Evolutionary conservation across 2,329 filamentous ascomycete genomes (phyloP), one percentile per base, ranked within the genome.

Genomic region (Helminthosporium solani): DNA sequence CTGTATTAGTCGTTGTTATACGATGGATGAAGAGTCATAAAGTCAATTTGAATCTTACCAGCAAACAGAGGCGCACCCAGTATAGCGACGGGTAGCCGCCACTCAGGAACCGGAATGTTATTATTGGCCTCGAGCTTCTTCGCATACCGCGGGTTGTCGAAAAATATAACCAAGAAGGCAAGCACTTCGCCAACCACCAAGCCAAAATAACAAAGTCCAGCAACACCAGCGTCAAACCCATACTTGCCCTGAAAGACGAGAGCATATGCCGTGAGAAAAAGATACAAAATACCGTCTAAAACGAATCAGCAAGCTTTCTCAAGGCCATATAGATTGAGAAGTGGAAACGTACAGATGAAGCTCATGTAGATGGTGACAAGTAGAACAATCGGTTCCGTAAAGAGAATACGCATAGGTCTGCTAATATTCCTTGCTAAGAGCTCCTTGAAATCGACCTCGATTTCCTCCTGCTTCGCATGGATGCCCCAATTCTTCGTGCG

Each of bases 241-340:
- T 95, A 86, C 3, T 90, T 77, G 2, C 70, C 66, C 50, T 85
- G 76, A 72, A 94, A 95, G 38, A 95, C 86, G 35, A 94, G 80
- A 0, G 87, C 85, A 58, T 95, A 95, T 1, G 89, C 87, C 0
- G 88, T 91, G 42, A 96, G 77, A 74, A 94, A 91, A 20, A 92
- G 83, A 63, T 94, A 95, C 1, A 95, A 80, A 0, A 94, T 76
- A 5, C 79, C 86, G 61, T 91, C 90, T 67, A 15, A 7, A 14
- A 2, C 25, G 1, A n/a, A 37, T 60, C 43, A 53, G 44, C 9
- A 28, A 30, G 3, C 6, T 42, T 12, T 25, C 14, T 23, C 16
- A 15, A 7, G 33, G 3, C 33, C 7, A 7, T 33, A 39, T 2
- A 12, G 21, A 16, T 21, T 12, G 9, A 16, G 21, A 31, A 39